Evolutionary conservation across 371 early-diverging fungal genomes (phyloP), one percentile per base, ranked within the genome.

Genomic region (Coemansia sp.): DNA sequence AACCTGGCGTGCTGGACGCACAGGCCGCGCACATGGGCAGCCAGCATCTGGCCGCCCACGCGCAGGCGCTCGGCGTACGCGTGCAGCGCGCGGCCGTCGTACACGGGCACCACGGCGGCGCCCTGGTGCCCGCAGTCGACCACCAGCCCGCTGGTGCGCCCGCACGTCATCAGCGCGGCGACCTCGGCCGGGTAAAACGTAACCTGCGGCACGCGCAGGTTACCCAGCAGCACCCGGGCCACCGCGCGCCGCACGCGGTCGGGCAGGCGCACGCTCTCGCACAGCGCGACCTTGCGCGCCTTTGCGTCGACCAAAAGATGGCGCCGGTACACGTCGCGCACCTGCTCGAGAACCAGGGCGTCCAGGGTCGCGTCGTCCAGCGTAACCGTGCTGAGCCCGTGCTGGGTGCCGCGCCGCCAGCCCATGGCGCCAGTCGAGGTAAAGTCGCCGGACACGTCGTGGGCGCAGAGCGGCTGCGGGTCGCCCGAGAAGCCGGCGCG

Each of bases 401-500:
- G 26, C 10, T 10, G 2, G 3, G 34, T 8, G 26, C 61, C 59
- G 5, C n/a, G 14, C 7, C 56, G 52, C 16, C 72, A 36, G n/a
- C 40, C 26, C 31, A 57, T 3, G 8, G 40, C 31, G 1, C 56
- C 50, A 5, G 16, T 33, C 0, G 51, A 2, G n/a, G 58, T 58
- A 58, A 66, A 59, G 43, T 62, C 52, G 59, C 84, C 56, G 58
- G 64, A 51, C 43, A 88, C 82, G 0, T 88, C 84, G 11, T 88
- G 69, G 35, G 86, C 80, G 61, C 88, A 86, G 35, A 92, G 81
- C 12, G 96, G 96, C 40, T 83, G 81, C 20, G 88, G 77, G 75
- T 94, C 95, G 31, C 94, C 93, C 16, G 93, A 90, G 76, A 92
- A 90, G 0, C 96, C 96, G 68, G 89, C 90, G 43, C 92, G 91